These are phyloP conservation scores for Inonotus obliquus DNA, from an alignment of 1,284 basidiomycete genomes.

Conservation along the genomic window DNA sequence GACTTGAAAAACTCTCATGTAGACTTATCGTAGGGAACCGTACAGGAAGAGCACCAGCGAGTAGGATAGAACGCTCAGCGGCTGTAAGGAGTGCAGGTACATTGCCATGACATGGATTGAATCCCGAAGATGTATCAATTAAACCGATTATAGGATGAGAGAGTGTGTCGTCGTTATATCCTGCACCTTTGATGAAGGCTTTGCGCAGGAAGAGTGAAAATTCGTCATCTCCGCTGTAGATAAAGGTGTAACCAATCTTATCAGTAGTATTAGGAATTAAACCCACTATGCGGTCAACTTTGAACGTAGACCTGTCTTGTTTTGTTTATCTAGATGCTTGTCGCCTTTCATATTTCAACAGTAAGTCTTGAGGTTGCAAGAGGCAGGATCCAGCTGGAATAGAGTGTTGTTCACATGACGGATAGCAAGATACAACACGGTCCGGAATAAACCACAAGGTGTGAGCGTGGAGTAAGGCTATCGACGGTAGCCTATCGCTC, in stretches of 20 bases:
- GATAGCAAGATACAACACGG: not conserved
- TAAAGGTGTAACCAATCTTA: not conserved
- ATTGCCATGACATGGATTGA: conserved; percentile 33
- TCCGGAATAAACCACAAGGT: not conserved
- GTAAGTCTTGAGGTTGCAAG: not conserved
- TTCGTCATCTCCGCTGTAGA: conserved; percentile 27
- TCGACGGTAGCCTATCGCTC: not conserved
- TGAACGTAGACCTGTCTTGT: conserved; percentile 1
- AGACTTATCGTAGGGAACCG: conserved; percentile 32
- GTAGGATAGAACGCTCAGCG: conserved; percentile 29
- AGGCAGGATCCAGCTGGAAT: not conserved
- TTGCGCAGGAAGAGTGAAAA: conserved; percentile 33
- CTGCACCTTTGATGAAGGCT: conserved; percentile 35
- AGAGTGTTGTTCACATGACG: not conserved
- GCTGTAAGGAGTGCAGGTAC: conserved; percentile 29
- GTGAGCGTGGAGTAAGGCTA: not conserved
- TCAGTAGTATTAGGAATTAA: not conserved
- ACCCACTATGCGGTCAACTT: conserved; percentile 10
- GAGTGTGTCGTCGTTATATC: conserved; percentile 31
- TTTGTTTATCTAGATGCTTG: not conserved
- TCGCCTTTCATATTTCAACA: not conserved
- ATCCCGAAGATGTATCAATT: conserved; percentile 30
- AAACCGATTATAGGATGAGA: conserved; percentile 31
- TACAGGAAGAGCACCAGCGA: conserved; percentile 29
- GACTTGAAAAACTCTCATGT: conserved; percentile 31